These are phyloP conservation scores for Fusarium miscanthi DNA, from an alignment of 2,329 filamentous ascomycete genomes.

Conservation along the genomic window DNA sequence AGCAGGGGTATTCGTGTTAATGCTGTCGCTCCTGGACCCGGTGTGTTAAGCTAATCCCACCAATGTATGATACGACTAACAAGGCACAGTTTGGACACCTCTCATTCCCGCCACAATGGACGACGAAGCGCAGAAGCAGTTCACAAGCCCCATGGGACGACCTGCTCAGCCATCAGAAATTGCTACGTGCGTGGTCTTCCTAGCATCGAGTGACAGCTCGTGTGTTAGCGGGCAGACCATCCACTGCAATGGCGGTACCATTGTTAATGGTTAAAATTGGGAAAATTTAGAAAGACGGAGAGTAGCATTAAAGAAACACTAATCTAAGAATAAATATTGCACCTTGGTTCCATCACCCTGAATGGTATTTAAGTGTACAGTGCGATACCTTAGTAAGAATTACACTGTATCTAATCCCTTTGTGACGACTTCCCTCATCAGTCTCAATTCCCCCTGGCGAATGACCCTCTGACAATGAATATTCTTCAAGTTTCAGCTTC, in stretches of 20 bases:
- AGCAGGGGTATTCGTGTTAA: conserved; percentile 80
- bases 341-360: neutral
- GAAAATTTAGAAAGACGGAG: neutral
- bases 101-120: conserved; percentile 80
- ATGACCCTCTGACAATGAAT: neutral
- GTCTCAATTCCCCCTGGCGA: neutral
- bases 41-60: conserved; percentile 29
- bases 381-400: accelerated
- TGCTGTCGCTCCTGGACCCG: conserved; percentile 78
- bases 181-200: conserved; percentile 83
- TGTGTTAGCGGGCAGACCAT: conserved; percentile 77
- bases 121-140: conserved; percentile 76
- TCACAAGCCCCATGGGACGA: conserved; percentile 79
- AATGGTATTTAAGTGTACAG: neutral
- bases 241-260: conserved; percentile 63
- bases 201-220: conserved; percentile 79
- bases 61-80: conserved; percentile 2
- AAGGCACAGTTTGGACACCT: conserved; percentile 73
- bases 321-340: neutral
- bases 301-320: neutral
- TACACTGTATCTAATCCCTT: neutral
- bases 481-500: neutral
- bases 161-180: conserved; percentile 85
- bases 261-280: conserved; percentile 59
- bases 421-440: neutral